Evolutionary conservation across 257 asterid species (phyloP).

Genomic region (Solanum neorickii): DNA sequence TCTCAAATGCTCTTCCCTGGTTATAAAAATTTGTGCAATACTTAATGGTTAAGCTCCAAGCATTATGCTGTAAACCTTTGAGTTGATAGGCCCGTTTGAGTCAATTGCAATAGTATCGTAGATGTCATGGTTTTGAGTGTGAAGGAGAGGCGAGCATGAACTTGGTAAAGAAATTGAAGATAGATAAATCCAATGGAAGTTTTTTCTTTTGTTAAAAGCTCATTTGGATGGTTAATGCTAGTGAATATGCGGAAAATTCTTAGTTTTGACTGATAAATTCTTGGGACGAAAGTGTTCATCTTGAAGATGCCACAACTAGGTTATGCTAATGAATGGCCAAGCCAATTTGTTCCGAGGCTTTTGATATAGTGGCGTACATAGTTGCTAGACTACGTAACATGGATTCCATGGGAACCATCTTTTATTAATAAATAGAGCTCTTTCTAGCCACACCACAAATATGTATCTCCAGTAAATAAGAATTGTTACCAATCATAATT

Average conservation of each 20-base stretch:
- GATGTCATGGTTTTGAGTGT: neutral
- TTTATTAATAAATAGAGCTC: neutral
- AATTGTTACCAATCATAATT: neutral
- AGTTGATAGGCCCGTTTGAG: neutral
- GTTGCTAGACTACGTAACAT: neutral
- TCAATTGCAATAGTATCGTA: neutral
- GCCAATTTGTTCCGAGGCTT: neutral
- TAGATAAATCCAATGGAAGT: neutral
- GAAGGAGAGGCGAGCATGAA: neutral
- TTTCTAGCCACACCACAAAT: neutral
- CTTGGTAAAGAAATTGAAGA: neutral
- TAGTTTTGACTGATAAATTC: neutral
- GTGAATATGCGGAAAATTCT: neutral
- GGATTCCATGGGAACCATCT: neutral
- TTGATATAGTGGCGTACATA: neutral
- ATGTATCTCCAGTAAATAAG: neutral
- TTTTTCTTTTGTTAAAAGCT: neutral
- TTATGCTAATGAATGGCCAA: neutral
- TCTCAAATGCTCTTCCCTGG: neutral
- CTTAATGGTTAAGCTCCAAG: neutral
- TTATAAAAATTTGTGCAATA: neutral
- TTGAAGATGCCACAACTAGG: neutral
- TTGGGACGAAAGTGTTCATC: neutral
- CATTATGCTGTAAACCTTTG: neutral
- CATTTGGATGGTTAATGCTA: neutral